Evolutionary conservation across 352 stramenopile genomes (phyloP).

Genomic region (Plasmopara viticola): DNA sequence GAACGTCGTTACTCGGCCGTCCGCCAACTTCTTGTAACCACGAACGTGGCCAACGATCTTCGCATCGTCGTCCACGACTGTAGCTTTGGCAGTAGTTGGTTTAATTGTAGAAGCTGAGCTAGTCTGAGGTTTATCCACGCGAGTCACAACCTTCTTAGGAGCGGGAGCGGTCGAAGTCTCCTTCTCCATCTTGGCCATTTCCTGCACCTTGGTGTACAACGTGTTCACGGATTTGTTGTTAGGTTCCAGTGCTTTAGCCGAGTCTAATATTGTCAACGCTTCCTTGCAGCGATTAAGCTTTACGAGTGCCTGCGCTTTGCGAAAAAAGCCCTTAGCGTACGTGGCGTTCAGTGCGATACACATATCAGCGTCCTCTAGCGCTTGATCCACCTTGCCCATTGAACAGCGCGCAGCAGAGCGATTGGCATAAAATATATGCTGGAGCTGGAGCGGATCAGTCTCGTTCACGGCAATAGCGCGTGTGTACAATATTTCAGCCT

Average conservation of each 20-base stretch:
- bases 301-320: slow-evolving; percentile 70
- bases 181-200: slow-evolving; percentile 55
- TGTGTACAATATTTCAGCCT: slow-evolving; percentile 94
- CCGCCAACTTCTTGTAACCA: slow-evolving; percentile 95
- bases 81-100: slow-evolving; percentile 1
- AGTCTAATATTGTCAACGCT: slow-evolving; percentile 54
- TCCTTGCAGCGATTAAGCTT: slow-evolving; percentile 66
- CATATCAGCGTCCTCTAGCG: slow-evolving; percentile 63
- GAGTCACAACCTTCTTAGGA: slow-evolving; percentile 52
- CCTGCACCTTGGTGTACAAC: slow-evolving; percentile 53
- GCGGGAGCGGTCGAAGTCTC: slow-evolving; percentile 24
- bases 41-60: slow-evolving; percentile 62
- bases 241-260: slow-evolving; percentile 53
- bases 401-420: slow-evolving; percentile 75
- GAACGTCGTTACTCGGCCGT: slow-evolving; percentile 97
- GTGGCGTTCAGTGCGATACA: slow-evolving; percentile 48
- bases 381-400: slow-evolving; percentile 67
- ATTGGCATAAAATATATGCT: slow-evolving; percentile 87
- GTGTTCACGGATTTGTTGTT: slow-evolving; percentile 69
- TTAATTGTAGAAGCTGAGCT: slow-evolving; percentile 8
- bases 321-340: slow-evolving; percentile 83
- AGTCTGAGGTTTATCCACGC: slow-evolving; percentile 36
- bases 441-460: slow-evolving; percentile 41
- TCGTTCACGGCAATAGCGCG: slow-evolving; percentile 89
- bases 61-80: slow-evolving; percentile 48